Conservation (phyloP, 345 rosid species). For the Citrus mangshanensis region DNA sequence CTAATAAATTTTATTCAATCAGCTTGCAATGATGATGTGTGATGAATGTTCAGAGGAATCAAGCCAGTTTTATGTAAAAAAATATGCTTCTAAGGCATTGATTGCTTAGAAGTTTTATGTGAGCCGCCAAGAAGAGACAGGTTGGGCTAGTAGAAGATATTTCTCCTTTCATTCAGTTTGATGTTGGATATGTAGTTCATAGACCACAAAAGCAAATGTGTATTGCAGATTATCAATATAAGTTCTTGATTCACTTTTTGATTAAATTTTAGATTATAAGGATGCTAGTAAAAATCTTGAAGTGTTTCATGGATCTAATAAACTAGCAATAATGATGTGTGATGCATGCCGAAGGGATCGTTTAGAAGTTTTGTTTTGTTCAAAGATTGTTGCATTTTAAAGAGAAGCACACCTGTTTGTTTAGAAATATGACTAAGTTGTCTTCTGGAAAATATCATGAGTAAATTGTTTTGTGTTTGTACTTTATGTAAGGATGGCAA, state of each 20-base stretch:
- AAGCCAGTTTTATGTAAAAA: conserved; percentile 41
- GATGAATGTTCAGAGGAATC: conserved; percentile 61
- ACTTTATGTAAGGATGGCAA: neutral
- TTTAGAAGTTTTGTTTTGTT: conserved; percentile 6
- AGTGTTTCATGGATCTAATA: conserved; percentile 23
- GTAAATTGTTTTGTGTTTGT: neutral
- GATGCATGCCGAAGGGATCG: conserved; percentile 28
- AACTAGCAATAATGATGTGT: conserved; percentile 49
- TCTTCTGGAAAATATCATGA: neutral
- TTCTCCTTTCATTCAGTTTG: neutral
- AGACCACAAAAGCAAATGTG: conserved; percentile 6
- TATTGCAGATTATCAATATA: conserved; percentile 4
- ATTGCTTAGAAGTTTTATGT: conserved; percentile 32
- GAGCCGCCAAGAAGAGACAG: conserved; percentile 28
- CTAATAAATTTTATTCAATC: conserved; percentile 62
- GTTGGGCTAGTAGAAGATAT: conserved; percentile 21
- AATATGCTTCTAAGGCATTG: conserved; percentile 21
- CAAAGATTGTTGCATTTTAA: conserved; percentile 1
- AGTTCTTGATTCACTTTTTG: neutral
- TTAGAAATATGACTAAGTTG: conserved; percentile 9
- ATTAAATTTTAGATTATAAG: neutral
- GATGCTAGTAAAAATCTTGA: neutral
- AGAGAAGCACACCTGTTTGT: conserved; percentile 10
- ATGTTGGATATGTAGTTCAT: conserved; percentile 1
- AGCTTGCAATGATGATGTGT: conserved; percentile 97